Base-by-base conservation (phyloP, 208 protist species). In the Leishmania arabica region DNA sequence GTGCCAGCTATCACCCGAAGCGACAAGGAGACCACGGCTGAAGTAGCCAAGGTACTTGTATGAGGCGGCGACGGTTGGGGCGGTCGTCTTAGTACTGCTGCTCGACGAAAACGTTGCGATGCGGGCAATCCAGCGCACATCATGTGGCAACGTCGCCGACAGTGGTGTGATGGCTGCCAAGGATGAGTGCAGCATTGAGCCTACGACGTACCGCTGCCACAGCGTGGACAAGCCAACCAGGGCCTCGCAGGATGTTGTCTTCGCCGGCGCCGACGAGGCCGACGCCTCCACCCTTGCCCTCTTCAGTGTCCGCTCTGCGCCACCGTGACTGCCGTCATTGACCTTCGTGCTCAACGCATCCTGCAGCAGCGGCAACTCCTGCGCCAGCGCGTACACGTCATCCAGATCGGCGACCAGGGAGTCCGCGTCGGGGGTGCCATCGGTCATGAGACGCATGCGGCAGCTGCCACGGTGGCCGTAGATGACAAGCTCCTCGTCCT, bases 21-120 rank as follows among this genome's bases (percentile, higher is more conserved):
- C 86, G 40, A 91, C 82, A 31, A 97, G 51, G 60, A 97, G 78
- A 45, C 94, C 94, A 71, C 90, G 88, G 69, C 90, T 91, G 78
- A 97, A 97, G 80, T 85, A 87, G 58, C 87, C 94, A 45, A 97
- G 58, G 37, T 85, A 88, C 42, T 60, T 64, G 70, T 51, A 62
- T 2, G 75, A 47, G 27, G 69, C 27, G 69, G 69, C 13, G 45
- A 40, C 42, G n/a, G 66, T 8, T 45, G 40, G 19, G 66, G 69
- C 6, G 24, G 69, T 54, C 27, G 11, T 8, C 13, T 34, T 49
- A 19, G 37, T 24, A 37, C 68, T 64, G 49, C 47, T 53, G 54
- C 51, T 62, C 42, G 9, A 34, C 42, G 40, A 51, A 34, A 47
- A 56, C 3, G 76, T 24, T 53, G 81, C 31, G 53, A 89, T 8